Evolutionary conservation across 192 early-diverging fungal species (phyloP).

Genomic region (Coemansia sp.): DNA sequence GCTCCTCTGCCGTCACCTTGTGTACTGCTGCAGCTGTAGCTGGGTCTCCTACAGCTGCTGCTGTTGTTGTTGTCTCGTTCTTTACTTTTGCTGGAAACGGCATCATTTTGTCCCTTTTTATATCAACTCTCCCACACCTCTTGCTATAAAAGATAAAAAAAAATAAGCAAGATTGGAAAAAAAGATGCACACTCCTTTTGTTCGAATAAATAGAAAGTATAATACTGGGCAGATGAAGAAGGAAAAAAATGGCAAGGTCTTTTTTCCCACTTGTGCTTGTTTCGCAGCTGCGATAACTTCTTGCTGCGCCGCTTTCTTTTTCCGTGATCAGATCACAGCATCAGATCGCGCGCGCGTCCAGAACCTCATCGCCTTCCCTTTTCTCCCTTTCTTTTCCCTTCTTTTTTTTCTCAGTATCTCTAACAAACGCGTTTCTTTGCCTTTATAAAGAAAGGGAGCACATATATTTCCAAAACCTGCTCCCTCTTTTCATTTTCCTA

Average conservation of each 20-base stretch:
- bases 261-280: not conserved
- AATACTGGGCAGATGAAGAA: not conserved
- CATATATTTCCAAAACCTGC: no score
- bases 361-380: not conserved
- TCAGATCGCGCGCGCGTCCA: not conserved
- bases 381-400: not conserved
- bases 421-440: not conserved
- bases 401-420: not conserved
- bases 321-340: not conserved
- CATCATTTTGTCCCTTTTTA: constrained; percentile 17
- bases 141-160: not conserved
- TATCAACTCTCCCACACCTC: no score
- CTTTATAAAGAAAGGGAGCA: not conserved
- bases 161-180: not conserved
- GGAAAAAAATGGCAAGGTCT: not conserved
- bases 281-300: not conserved
- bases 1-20: constrained; percentile 18
- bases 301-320: constrained; percentile 3
- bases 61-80: no score
- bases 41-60: constrained; percentile 3
- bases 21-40: constrained; percentile 4
- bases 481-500: not conserved
- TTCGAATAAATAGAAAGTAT: not conserved
- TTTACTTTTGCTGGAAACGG: constrained; percentile 24
- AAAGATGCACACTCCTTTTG: not conserved